Percentiles rank a stretch among this genome's conserved stretches.
Conservation (phyloP, 257 asterid species). For the Petunia secreta region DNA sequence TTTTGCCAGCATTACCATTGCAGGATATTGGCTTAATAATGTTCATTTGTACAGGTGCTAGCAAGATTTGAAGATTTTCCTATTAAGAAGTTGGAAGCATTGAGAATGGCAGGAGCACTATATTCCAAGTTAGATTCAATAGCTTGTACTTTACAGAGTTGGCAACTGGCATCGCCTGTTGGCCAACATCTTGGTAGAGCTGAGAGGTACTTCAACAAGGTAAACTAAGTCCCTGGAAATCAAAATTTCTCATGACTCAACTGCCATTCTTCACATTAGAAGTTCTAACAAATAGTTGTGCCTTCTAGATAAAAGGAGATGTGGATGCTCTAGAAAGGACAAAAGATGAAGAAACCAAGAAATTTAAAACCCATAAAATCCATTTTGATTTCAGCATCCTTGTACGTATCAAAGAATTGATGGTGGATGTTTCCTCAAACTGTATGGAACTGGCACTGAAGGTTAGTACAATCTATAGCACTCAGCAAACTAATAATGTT, state of each 20-base stretch:
- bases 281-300: slow-evolving; percentile 23
- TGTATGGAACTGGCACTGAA: slow-evolving; percentile 88
- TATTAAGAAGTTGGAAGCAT: slow-evolving; percentile 71
- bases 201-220: slow-evolving; percentile 78
- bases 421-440: slow-evolving; percentile 83
- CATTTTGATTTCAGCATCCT: slow-evolving; percentile 73
- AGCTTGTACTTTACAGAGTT: slow-evolving; percentile 49
- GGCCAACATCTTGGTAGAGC: slow-evolving; percentile 64
- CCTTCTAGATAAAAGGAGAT: slow-evolving; percentile 74
- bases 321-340: slow-evolving; percentile 76
- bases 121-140: slow-evolving; percentile 60
- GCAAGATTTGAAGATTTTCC: slow-evolving; percentile 91
- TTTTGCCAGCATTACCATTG: background rate
- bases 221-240: slow-evolving; percentile 28
- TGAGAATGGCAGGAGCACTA: slow-evolving; percentile 81
- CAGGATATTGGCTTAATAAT: background rate
- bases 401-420: slow-evolving; percentile 65
- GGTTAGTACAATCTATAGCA: slow-evolving; percentile 46
- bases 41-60: slow-evolving; percentile 52
- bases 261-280: background rate
- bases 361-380: slow-evolving; percentile 71
- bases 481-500: background rate
- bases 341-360: slow-evolving; percentile 82
- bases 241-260: background rate
- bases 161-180: slow-evolving; percentile 59